phyloP scores from a whole-genome alignment of 306 rosid genomes.

The Acmispon strigosus region DNA sequence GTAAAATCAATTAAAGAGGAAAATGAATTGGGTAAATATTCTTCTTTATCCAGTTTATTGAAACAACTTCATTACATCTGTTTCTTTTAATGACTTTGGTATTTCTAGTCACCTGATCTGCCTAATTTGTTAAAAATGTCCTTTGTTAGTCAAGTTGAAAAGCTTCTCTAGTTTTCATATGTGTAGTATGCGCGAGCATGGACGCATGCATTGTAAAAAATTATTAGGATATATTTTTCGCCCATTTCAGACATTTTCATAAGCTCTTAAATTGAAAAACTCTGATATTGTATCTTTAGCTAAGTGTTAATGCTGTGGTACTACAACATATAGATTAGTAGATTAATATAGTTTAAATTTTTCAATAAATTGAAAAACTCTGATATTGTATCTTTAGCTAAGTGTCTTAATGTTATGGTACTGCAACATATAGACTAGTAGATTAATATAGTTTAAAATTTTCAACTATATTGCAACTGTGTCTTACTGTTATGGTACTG shows the following conservation, averaged over 20 bases:
- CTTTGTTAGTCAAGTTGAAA: not conserved
- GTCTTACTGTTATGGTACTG: no score
- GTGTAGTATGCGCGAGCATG: not conserved
- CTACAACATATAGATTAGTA: not conserved
- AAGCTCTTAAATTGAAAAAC: not conserved
- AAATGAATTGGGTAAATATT: constrained; percentile 31
- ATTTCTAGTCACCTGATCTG: not conserved
- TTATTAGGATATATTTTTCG: not conserved
- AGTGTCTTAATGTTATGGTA: no score
- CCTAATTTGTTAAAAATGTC: not conserved
- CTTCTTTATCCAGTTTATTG: constrained; percentile 1
- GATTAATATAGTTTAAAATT: no score
- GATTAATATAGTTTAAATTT: not conserved
- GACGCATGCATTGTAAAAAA: not conserved
- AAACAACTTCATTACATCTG: not conserved
- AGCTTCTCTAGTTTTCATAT: not conserved
- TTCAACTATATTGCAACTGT: not conserved
- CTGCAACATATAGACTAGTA: no score
- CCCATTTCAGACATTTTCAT: not conserved
- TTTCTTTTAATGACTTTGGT: not conserved
- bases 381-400: no score
- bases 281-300: not conserved
- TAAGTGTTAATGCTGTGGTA: not conserved
- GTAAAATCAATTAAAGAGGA: constrained; percentile 7
- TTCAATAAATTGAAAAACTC: no score